Base-by-base conservation (phyloP, 306 rosid species). In the Senna siamea region DNA sequence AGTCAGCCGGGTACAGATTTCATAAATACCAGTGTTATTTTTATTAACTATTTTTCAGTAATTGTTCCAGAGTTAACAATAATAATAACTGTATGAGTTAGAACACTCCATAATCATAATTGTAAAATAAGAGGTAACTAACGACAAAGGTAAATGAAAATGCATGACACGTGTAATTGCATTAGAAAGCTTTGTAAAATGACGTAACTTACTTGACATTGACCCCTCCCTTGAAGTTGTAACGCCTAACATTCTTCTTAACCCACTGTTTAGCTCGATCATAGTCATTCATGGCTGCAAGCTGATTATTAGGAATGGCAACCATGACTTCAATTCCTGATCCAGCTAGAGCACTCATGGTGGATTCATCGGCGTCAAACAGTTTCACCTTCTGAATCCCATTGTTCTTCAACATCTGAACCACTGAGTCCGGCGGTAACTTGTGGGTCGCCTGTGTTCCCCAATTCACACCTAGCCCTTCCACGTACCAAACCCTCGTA, bases 391-490 rank as follows among this genome's bases (percentile, higher is more conserved):
- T 92, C 54, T 82, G 80, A 77, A 94, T 89, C 60, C 97, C 97
- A 69, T 94, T 92, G 71, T 91, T 91, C 77, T 89, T 92, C 69
- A 94, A 32, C 96, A 94, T 73, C 86, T 92, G 87, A 32, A 90
- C 97, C 84, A 94, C 89, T 1, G 88, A 83, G 20, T 78, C 78
- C 10, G 99, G 92, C 0, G 96, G 95, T 48, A 94, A 74, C 74
- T 81, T 70, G 58, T 89, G 99, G 1, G 89, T 85, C 11, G 99
- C 90, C 75, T 87, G 89, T 3, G 97, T 94, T 15, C 99, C 99
- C 99, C 99, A 94, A 62, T 94, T 94, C 64, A 94, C 96, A 30
- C 99, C 99, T 63, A 94, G 83, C 47, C 97, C 96, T 63, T 88
- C 90, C 12, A 85, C 91, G 52, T 63, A 70, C 44, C 56, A 74